A percentile compares a stretch with the other conserved stretches of the same genome.
Evolutionary conservation across 108 stramenopile genomes (phyloP).

Genomic region (Pseudonitzschia multiseries): DNA sequence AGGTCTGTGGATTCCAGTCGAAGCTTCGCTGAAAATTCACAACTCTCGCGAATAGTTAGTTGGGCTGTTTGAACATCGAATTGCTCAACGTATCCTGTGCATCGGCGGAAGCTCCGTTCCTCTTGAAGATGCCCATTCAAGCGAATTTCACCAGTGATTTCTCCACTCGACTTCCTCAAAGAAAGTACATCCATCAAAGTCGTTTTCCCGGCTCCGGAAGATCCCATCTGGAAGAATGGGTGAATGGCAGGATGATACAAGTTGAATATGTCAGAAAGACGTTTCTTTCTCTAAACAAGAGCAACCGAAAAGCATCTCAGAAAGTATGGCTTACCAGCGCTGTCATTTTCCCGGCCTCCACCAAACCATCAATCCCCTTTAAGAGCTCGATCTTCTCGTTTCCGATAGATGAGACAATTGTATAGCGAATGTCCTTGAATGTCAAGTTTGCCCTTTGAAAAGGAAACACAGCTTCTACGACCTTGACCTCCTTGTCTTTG

Average conservation of each 20-base stretch:
- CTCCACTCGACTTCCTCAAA: slow-evolving; percentile 82
- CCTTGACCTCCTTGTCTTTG: slow-evolving; percentile 17
- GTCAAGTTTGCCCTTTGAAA: slow-evolving; percentile 57
- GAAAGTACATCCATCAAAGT: slow-evolving; percentile 76
- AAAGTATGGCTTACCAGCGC: slow-evolving; percentile 29
- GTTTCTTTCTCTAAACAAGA: not conserved
- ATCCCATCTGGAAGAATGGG: slow-evolving; percentile 15
- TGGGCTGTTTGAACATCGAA: slow-evolving; percentile 79
- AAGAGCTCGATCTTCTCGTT: slow-evolving; percentile 62
- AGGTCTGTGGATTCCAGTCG: slow-evolving; percentile 61
- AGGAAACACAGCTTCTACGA: slow-evolving; percentile 14
- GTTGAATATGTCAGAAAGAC: not conserved
- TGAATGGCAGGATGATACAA: not conserved
- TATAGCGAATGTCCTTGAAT: slow-evolving; percentile 60
- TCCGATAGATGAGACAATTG: slow-evolving; percentile 53
- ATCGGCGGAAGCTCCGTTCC: slow-evolving; percentile 54
- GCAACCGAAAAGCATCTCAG: not conserved
- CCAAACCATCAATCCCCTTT: slow-evolving; percentile 59
- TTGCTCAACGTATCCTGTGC: slow-evolving; percentile 89
- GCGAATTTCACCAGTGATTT: slow-evolving; percentile 71
- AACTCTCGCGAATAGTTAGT: slow-evolving; percentile 79
- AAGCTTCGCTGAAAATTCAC: slow-evolving; percentile 83
- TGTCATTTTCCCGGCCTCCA: slow-evolving; percentile 71
- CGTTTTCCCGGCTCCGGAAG: slow-evolving; percentile 30
- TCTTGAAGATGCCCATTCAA: slow-evolving; percentile 84